A percentile compares a stretch with the other conserved stretches of the same genome.
These are phyloP conservation scores for Brachypodium distachyon DNA, from an alignment of 202 grass and related monocot genomes.

Conservation along the genomic window DNA sequence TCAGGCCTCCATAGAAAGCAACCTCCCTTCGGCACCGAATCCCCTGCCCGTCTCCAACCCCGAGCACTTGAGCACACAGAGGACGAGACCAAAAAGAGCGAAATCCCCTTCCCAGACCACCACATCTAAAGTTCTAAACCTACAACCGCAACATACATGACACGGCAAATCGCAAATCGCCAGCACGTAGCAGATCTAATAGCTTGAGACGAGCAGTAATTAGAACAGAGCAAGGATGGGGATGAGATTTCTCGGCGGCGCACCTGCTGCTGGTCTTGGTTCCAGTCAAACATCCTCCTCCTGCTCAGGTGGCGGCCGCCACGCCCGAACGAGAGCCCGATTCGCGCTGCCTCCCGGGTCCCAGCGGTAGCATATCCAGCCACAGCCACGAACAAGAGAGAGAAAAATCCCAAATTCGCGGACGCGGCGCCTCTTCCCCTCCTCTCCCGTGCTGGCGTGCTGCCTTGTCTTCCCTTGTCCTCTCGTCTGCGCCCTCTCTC, in stretches of 20 bases:
- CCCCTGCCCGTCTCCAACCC: neutral
- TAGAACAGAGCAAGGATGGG: neutral
- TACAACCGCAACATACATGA: neutral
- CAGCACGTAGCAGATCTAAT: constrained; percentile 18
- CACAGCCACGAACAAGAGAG: neutral
- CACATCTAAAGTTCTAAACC: constrained; percentile 12
- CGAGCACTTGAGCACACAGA: neutral
- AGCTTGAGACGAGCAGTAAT: neutral
- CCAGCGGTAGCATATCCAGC: constrained; percentile 24
- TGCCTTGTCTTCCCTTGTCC: neutral
- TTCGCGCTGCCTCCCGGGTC: neutral
- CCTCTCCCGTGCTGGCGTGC: neutral
- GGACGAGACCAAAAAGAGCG: neutral
- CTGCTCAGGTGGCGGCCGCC: constrained; percentile 26
- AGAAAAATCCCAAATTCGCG: neutral
- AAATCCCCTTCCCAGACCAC: neutral
- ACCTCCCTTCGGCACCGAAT: neutral
- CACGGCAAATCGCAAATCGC: constrained; percentile 8
- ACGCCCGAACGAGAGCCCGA: neutral
- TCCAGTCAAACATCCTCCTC: constrained; percentile 84
- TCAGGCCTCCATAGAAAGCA: neutral
- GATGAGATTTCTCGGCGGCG: neutral
- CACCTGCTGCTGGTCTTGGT: constrained; percentile 34
- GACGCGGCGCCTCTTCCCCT: neutral
- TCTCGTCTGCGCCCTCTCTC: neutral